Evolutionary conservation across 176 grass and related monocot genomes (phyloP), one percentile per base, ranked within the genome.

Genomic region (Phoenix roebelenii): DNA sequence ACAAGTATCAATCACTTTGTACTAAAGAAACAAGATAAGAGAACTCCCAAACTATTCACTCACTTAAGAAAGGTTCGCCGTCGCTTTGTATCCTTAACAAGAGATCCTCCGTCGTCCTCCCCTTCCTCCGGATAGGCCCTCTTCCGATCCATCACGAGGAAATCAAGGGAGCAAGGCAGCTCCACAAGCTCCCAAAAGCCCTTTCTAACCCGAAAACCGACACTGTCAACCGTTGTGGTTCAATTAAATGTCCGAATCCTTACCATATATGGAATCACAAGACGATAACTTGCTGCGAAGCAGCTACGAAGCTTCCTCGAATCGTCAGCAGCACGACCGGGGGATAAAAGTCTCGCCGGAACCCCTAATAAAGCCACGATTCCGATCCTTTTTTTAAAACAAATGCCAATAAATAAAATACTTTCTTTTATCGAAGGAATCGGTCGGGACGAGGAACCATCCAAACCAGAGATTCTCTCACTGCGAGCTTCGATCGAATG

Each of bases 291-390:
- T 68, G 51, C 23, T 51, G 25, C 65, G 65, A 68, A 68, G 65
- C 16, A 82, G 72, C 87, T 79, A 52, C 68, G 87, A 86, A 85
- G 75, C 75, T 90, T 85, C 85, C 77, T 44, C 55, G 61, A 80
- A 79, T 64, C 87, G 82, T 90, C 73, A 85, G 19, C 60, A 51
- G 76, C 81, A 89, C 81, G 78, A 74, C 67, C 67, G 44, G 25
- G 64, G 64, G 61, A 56, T 48, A 76, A 65, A 60, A 77, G 81
- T 77, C 76, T 75, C 53, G 68, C 50, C 25, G 6, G 24, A 7
- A 32, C 60, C 68, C 76, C 58, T 70, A 57, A 9, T 66, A 85
- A 82, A 65, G 52, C 16, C 25, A 55, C n/a, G 52, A 39, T 68
- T 68, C 52, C 25, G 16, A 56, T 68, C 35, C 35, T 44, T 14